A percentile compares a stretch with the other conserved stretches of the same genome.
These are phyloP conservation scores for Cordia subcordata DNA, from an alignment of 257 asterid genomes.

Conservation along the genomic window DNA sequence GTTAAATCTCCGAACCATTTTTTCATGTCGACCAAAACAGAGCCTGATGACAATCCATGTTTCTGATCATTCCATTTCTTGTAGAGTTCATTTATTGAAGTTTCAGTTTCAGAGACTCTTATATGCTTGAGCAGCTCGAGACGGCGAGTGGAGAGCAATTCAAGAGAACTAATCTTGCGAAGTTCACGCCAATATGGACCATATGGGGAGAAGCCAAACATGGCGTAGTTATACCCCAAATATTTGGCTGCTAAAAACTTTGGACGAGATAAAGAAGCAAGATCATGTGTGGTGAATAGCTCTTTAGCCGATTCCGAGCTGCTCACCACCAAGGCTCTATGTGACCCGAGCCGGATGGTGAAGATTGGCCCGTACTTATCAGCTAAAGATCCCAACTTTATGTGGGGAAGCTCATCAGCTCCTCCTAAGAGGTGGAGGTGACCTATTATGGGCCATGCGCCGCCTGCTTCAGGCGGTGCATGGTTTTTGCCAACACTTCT, in stretches of 20 bases:
- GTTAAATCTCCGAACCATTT: conserved; percentile 24
- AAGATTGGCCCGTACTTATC: conserved; percentile 32
- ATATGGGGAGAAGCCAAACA: conserved; percentile 23
- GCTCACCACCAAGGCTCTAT: conserved; percentile 18
- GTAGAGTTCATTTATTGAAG: conserved; percentile 15
- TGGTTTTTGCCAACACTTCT: background rate
- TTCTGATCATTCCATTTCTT: background rate
- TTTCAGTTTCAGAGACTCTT: conserved; percentile 16
- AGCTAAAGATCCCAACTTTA: conserved; percentile 14
- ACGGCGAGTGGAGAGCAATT: conserved; percentile 17
- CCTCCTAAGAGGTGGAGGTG: conserved; percentile 35
- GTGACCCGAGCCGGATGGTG: conserved; percentile 19
- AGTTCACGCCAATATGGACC: conserved; percentile 30
- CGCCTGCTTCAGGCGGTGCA: conserved; percentile 15
- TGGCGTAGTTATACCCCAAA: conserved; percentile 22
- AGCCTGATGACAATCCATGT: background rate
- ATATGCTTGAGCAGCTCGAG: conserved; percentile 22
- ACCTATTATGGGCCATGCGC: conserved; percentile 31
- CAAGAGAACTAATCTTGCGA: conserved; percentile 17
- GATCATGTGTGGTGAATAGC: conserved; percentile 22
- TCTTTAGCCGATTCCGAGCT: conserved; percentile 23
- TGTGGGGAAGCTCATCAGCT: conserved; percentile 22
- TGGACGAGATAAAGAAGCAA: conserved; percentile 14
- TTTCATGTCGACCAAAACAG: conserved; percentile 24
- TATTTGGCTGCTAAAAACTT: conserved; percentile 9